Conservation (phyloP, 2,329 filamentous ascomycete species). For the Dothiorella sarmentorum region DNA sequence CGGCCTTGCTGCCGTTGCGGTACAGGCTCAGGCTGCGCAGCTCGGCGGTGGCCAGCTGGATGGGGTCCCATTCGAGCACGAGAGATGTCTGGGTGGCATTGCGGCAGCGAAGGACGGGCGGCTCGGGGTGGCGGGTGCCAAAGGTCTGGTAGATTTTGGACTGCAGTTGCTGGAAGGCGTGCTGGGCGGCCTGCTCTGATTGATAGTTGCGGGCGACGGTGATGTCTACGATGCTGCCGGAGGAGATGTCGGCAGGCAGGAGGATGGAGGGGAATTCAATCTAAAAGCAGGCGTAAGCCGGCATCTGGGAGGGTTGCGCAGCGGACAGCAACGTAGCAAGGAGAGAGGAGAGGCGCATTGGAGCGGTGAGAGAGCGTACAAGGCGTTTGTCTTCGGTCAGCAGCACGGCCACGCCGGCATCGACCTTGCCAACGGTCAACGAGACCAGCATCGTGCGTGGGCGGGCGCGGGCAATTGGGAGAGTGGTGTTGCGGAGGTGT, state of each 20-base stretch:
- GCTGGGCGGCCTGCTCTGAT: conserved; percentile 71
- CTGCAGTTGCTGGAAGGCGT: conserved; percentile 80
- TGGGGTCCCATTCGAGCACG: conserved; percentile 96
- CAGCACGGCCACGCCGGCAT: conserved; percentile 95
- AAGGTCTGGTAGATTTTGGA: conserved; percentile 83
- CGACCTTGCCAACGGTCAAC: conserved; percentile 97
- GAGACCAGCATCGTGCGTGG: conserved; percentile 76
- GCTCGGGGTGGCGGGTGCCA: conserved; percentile 70
- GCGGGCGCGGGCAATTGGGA: conserved; percentile 2
- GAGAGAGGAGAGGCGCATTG: conserved; percentile 24
- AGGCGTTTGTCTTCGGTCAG: conserved; percentile 95
- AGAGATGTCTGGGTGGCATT: conserved; percentile 99
- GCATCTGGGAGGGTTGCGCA: not conserved
- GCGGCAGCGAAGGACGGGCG: conserved; percentile 81
- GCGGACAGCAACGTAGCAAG: conserved; percentile 12
- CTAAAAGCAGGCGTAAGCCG: conserved; percentile 51
- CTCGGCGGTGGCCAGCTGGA: conserved; percentile 87
- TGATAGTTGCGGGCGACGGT: conserved; percentile 81
- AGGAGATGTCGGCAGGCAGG: conserved; percentile 89
- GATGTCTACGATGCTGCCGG: conserved; percentile 96
- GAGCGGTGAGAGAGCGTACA: conserved; percentile 53
- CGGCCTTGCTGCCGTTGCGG: conserved; percentile 94
- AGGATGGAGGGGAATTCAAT: conserved; percentile 99
- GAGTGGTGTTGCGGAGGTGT: conserved; percentile 11
- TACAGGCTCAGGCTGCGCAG: conserved; percentile 86